Evolutionary conservation across 257 asterid genomes (phyloP).

Genomic region (Capsicum pubescens): DNA sequence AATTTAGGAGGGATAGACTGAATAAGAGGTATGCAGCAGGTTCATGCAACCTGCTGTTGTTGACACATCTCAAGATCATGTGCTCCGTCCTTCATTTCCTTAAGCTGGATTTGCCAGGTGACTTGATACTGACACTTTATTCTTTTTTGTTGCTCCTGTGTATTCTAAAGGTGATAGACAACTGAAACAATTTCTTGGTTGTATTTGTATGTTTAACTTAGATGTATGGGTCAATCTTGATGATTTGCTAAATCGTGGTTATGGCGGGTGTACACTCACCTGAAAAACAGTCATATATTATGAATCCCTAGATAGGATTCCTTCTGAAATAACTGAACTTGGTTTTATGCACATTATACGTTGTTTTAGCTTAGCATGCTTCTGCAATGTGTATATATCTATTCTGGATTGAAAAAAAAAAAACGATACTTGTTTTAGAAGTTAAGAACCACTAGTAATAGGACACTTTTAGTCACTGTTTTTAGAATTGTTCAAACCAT

Average conservation of each 20-base stretch:
- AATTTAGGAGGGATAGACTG: constrained; percentile 37
- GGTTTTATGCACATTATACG: background rate
- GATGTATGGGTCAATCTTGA: background rate
- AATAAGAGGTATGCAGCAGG: constrained; percentile 42
- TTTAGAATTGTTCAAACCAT: too few species aligned
- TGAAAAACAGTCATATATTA: background rate
- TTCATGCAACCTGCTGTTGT: constrained; percentile 45
- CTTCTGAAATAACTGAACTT: constrained; percentile 24
- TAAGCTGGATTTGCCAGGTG: constrained; percentile 28
- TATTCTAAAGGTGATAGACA: background rate
- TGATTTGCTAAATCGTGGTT: background rate
- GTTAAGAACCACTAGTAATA: too few species aligned
- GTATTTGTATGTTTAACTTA: constrained; percentile 5
- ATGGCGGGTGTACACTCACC: constrained; percentile 8
- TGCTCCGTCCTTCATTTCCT: constrained; percentile 46
- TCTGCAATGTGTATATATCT: background rate
- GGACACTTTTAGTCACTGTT: too few species aligned
- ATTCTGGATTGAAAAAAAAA: background rate
- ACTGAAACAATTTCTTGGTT: constrained; percentile 22
- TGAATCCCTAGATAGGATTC: constrained; percentile 20
- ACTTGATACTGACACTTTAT: constrained; percentile 17
- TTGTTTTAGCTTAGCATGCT: background rate
- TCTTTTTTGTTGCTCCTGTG: constrained; percentile 24
- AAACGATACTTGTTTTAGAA: too few species aligned
- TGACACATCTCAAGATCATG: constrained; percentile 46